phyloP scores from a whole-genome alignment of 2,329 filamentous ascomycete genomes.

The Stagonosporopsis chrysanthemi region DNA sequence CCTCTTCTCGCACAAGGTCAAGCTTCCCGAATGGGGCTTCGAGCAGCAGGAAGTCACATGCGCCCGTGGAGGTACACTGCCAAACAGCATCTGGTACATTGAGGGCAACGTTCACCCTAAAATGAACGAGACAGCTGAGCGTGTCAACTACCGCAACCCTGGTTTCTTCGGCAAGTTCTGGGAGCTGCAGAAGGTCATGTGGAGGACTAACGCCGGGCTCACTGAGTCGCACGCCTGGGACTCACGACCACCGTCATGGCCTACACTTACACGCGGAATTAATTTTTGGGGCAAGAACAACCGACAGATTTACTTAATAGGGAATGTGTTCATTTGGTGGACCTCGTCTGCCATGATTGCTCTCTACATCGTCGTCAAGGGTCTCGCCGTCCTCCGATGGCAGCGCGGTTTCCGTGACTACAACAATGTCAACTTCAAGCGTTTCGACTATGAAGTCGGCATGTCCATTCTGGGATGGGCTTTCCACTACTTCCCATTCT shows the following conservation, averaged over 20 bases:
- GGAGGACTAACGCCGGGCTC: slow-evolving; percentile 95
- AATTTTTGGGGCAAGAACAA: slow-evolving; percentile 98
- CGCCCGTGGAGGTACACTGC: slow-evolving; percentile 85
- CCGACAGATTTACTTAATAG: slow-evolving; percentile 94
- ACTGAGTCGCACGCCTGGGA: slow-evolving; percentile 98
- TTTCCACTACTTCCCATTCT: slow-evolving; percentile 99
- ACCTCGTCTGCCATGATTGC: slow-evolving; percentile 79
- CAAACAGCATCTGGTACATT: slow-evolving; percentile 97
- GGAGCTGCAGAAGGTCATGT: slow-evolving; percentile 98
- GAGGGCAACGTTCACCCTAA: slow-evolving; percentile 87
- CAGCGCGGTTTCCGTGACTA: slow-evolving; percentile 94
- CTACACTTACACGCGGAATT: slow-evolving; percentile 89
- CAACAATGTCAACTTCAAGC: slow-evolving; percentile 81
- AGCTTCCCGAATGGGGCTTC: slow-evolving; percentile 96
- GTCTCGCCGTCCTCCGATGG: slow-evolving; percentile 86
- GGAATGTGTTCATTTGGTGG: slow-evolving; percentile 87
- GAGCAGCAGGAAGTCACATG: slow-evolving; percentile 99
- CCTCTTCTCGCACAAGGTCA: slow-evolving; percentile 98
- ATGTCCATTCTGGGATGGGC: slow-evolving; percentile 91
- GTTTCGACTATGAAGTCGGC: slow-evolving; percentile 97
- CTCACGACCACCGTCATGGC: slow-evolving; percentile 92
- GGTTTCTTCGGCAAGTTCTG: slow-evolving; percentile 98
- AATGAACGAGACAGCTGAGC: slow-evolving; percentile 77
- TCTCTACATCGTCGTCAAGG: slow-evolving; percentile 85
- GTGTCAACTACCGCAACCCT: slow-evolving; percentile 93